These are phyloP conservation scores for Tetrapyrgos nigripes DNA, from an alignment of 1,284 basidiomycete genomes.

Conservation along the genomic window DNA sequence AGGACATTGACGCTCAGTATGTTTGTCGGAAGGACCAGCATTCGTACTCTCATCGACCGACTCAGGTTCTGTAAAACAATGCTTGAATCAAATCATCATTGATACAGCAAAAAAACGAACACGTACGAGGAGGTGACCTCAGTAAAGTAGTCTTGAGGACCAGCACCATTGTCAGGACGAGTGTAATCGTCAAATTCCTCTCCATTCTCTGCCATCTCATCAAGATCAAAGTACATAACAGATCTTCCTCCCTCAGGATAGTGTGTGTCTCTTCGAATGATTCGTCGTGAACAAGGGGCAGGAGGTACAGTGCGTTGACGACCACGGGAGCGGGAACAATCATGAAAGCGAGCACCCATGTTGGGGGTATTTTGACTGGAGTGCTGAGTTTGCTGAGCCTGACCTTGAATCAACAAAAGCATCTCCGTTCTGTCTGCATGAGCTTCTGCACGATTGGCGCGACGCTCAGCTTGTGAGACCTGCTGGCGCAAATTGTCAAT, in stretches of 20 bases:
- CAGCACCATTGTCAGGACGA: background rate
- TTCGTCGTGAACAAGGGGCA: background rate
- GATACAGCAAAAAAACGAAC: no score
- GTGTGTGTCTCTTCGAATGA: conserved; percentile 5
- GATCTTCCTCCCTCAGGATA: conserved; percentile 9
- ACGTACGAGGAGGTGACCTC: no score
- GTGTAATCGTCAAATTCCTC: background rate
- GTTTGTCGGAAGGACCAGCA: no score
- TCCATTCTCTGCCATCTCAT: no score
- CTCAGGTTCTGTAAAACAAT: no score
- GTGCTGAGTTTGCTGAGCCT: background rate
- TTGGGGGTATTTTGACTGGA: background rate
- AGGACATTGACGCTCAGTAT: no score
- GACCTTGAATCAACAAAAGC: background rate
- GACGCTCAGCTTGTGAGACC: conserved; percentile 15
- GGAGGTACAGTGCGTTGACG: background rate
- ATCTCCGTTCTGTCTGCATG: conserved; percentile 15
- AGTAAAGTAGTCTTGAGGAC: background rate
- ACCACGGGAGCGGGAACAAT: background rate
- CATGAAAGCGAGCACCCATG: no score
- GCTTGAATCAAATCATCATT: no score
- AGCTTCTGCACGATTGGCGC: conserved; percentile 11
- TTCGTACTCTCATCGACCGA: no score
- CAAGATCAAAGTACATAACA: no score
- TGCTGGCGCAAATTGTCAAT: conserved; percentile 19